These are phyloP conservation scores for Globisporangium alternatum DNA, from an alignment of 352 stramenopile species.

Conservation along the genomic window DNA sequence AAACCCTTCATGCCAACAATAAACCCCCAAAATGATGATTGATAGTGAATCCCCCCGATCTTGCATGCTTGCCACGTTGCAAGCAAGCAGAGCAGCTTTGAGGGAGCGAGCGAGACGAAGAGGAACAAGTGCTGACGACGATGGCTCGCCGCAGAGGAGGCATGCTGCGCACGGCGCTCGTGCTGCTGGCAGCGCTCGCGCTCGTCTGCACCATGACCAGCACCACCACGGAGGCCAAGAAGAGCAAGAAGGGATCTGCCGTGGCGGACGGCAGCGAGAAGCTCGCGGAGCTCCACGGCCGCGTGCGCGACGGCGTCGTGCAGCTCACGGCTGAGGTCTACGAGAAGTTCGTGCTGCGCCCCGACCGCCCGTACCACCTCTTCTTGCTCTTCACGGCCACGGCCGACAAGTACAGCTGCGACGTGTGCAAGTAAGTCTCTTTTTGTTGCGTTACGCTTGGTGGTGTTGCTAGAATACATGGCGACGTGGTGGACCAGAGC, in stretches of 20 bases:
- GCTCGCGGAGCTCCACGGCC: conserved; percentile 46
- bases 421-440: conserved; percentile 59
- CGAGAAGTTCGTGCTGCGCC: conserved; percentile 48
- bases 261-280: conserved; percentile 51
- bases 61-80: conserved; percentile 9
- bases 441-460: background rate
- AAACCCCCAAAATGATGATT: no score
- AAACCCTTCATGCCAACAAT: no score
- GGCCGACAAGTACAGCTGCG: conserved; percentile 72
- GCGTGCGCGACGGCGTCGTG: conserved; percentile 58
- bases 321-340: conserved; percentile 57
- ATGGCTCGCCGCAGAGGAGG: background rate
- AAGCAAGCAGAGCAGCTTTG: conserved; percentile 2
- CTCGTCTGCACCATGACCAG: conserved; percentile 28
- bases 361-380: conserved; percentile 79
- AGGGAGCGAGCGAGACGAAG: background rate
- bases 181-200: conserved; percentile 35
- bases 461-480: background rate
- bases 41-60: background rate
- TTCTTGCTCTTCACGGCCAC: conserved; percentile 78
- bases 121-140: background rate
- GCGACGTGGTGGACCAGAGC: background rate
- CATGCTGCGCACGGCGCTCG: conserved; percentile 20
- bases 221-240: conserved; percentile 33
- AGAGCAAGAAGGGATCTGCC: conserved; percentile 30